phyloP scores from a whole-genome alignment of 148 eudicot genomes.

The Fagopyrum esculentum region DNA sequence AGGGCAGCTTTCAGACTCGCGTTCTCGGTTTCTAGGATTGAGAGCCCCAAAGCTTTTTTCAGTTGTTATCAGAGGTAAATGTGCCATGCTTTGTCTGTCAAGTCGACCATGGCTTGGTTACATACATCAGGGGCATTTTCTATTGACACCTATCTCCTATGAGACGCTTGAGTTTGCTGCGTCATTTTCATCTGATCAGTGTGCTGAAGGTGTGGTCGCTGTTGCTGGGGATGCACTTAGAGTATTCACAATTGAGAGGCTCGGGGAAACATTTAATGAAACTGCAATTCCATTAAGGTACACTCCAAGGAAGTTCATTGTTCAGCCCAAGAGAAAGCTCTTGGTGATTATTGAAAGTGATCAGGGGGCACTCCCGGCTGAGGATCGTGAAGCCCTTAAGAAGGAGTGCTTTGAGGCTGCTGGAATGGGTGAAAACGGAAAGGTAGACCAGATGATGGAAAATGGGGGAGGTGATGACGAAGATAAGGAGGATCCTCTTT shows the following conservation, averaged over 20 bases:
- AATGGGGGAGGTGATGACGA: conserved; percentile 73
- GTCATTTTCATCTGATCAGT: conserved; percentile 96
- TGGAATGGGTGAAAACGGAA: conserved; percentile 80
- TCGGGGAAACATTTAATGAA: conserved; percentile 95
- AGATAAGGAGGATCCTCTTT: conserved; percentile 66
- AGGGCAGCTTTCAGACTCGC: conserved; percentile 95
- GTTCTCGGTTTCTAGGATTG: conserved; percentile 87
- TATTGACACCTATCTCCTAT: conserved; percentile 86
- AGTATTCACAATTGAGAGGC: conserved; percentile 89
- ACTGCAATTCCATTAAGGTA: conserved; percentile 79
- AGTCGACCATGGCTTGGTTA: conserved; percentile 99
- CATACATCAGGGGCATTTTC: conserved; percentile 95
- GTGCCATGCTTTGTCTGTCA: conserved; percentile 95
- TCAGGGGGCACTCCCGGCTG: conserved; percentile 91
- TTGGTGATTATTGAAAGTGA: conserved; percentile 90
- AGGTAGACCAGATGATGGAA: conserved; percentile 61
- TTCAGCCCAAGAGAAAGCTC: conserved; percentile 72
- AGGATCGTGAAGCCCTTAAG: conserved; percentile 77
- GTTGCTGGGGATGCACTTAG: conserved; percentile 91
- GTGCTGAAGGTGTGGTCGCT: conserved; percentile 98
- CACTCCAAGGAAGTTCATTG: conserved; percentile 91
- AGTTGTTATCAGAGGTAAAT: conserved; percentile 66
- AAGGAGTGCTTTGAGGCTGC: conserved; percentile 83
- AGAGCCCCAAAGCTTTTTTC: conserved; percentile 90
- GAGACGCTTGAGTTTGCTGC: conserved; percentile 94